Base-by-base conservation (phyloP, 2,329 filamentous ascomycete species). In the Sarocladiaceae sp. region DNA sequence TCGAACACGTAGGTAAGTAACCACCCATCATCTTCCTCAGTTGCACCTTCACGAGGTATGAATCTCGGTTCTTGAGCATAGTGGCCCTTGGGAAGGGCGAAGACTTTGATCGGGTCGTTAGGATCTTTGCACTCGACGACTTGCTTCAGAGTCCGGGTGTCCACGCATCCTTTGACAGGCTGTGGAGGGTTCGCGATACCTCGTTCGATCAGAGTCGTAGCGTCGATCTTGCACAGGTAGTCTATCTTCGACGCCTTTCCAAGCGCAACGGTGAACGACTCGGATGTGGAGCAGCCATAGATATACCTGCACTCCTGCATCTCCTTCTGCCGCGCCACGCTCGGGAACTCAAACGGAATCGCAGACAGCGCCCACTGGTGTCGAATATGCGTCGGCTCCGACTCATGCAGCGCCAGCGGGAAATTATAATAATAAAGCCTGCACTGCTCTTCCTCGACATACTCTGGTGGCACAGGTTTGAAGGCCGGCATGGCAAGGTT, bases 361-460 rank as follows among this genome's bases (percentile, higher is more conserved):
- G 80, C 74, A 0, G 81, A 77, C 1, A 89, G 68, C 0, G 82
- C 83, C 70, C 83, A 87, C 58, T 88, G 82, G 44, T 84, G 74
- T 0, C 71, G 72, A 37, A 88, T 85, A 0, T 57, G 62, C 2
- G 66, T 63, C 3, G 52, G 52, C 2, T 33, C 20, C 31, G 20
- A 26, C 18, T 33, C 12, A 6, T 26, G 17, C 47, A 37, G 17
- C 1, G 47, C 28, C 1, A 86, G 64, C 1, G 72, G 68, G 59
- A 88, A 88, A 33, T 74, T 73, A 61, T 87, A 88, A 60, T 87
- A 87, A 64, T 88, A 88, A 0, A 89, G 71, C 4, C 84, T 76
- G 54, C 84, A 88, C 63, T 88, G 82, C 42, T 86, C 82, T 56
- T 83, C 77, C 55, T 87, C 83, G 1, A 66, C 65, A 3, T 71